Base-by-base conservation (phyloP, 108 stramenopile species). In the Cyclotella atomus region DNA sequence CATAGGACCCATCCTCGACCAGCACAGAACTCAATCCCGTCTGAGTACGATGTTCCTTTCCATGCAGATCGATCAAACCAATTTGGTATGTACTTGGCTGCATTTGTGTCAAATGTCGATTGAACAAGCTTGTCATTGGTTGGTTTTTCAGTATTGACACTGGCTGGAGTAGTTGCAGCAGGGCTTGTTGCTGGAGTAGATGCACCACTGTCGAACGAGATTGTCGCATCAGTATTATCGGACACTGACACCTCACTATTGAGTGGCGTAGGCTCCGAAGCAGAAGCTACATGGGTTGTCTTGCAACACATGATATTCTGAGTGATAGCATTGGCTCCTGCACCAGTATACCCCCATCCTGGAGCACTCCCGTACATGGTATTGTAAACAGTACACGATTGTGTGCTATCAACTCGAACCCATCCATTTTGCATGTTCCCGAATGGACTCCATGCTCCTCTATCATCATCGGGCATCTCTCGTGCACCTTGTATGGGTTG, bases 21-120 rank as follows among this genome's bases (percentile, higher is more conserved):
- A 15, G 54, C 76, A 63, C 68, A 77, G 33, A 69, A 77, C 44
- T 49, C 33, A 44, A 77, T 68, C n/a, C 63, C 73, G 1, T 73
- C 73, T 29, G 46, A 15, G 34, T 73, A 73, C 8, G 62, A 52
- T 43, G 35, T 19, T 2, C 73, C 73, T 16, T 24, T 32, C 73
- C 73, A 73, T 9, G 0, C 30, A 7, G 2, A 5, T 17, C 73
- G 54, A 29, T 65, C 73, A 30, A 52, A 44, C 64, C 64, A 57
- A 0, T 16, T 17, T 5, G 63, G 36, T 17, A 14, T 33, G 36
- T 65, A 63, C 19, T 64, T 65, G 12, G 21, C 36, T 20, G 21
- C 28, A 0, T 12, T 46, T 70, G 4, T 59, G 41, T 32, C 10
- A 47, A 70, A 32, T 24, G 44, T 46, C 3, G 43, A 21, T 10